These are phyloP conservation scores for Fraxinus sp. DNA, from an alignment of 305 asterid species.

Conservation along the genomic window DNA sequence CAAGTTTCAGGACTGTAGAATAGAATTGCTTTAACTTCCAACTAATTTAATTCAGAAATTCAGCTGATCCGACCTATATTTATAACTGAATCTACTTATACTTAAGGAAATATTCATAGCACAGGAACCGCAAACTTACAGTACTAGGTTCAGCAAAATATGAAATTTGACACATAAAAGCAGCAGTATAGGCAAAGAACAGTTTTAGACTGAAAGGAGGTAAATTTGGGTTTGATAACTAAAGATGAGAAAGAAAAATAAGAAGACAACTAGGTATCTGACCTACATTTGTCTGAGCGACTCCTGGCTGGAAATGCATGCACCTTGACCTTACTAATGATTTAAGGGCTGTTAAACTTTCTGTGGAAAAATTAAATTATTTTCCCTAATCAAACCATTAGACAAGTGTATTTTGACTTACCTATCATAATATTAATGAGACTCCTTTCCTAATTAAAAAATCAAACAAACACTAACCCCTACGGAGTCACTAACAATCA, in stretches of 20 bases:
- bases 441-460: neutral
- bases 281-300: neutral
- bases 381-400: neutral
- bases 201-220: neutral
- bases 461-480: neutral
- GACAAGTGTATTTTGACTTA: neutral
- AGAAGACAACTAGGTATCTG: neutral
- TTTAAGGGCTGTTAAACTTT: neutral
- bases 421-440: neutral
- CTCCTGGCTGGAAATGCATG: neutral
- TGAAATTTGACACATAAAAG: neutral
- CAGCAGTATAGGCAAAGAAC: neutral
- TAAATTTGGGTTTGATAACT: neutral
- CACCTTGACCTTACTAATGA: neutral
- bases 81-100: neutral
- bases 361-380: neutral
- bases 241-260: neutral
- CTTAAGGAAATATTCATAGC: neutral
- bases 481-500: neutral
- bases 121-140: neutral
- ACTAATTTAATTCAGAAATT: neutral
- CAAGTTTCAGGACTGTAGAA: neutral
- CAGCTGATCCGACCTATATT: neutral
- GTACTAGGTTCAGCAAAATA: neutral
- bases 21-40: neutral